phyloP scores from a whole-genome alignment of 768 basidiomycete genomes.

The Mycena vitilis region DNA sequence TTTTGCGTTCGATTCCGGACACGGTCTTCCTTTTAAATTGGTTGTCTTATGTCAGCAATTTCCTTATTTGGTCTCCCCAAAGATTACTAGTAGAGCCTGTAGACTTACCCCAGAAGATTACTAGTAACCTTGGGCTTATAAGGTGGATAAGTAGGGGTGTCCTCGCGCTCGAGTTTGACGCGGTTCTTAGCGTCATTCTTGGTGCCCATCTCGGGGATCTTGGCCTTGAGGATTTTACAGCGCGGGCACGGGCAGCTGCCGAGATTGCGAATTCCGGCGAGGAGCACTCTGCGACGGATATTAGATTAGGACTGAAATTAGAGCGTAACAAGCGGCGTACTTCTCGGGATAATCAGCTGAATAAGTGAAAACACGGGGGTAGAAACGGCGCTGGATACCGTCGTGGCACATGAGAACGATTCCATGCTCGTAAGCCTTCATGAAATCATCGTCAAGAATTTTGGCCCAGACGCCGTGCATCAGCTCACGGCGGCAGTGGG shows the following conservation, averaged over 20 bases:
- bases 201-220: constrained; percentile 43
- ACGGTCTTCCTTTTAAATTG: no score
- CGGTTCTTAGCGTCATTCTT: neutral
- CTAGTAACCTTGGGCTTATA: no score
- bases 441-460: constrained; percentile 48
- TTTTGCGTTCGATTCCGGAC: no score
- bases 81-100: no score
- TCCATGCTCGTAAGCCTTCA: constrained; percentile 47
- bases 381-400: constrained; percentile 45
- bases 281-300: constrained; percentile 42
- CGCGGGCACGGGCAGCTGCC: constrained; percentile 45
- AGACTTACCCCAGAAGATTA: no score
- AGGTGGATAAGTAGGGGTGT: no score
- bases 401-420: constrained; percentile 46
- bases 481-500: constrained; percentile 47
- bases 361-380: constrained; percentile 49
- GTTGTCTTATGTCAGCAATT: no score
- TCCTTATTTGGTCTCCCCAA: no score
- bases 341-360: constrained; percentile 57
- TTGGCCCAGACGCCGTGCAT: constrained; percentile 48
- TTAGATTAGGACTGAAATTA: neutral
- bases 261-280: constrained; percentile 42
- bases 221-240: constrained; percentile 37
- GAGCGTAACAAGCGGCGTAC: constrained; percentile 39
- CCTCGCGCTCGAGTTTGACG: no score